Conservation (phyloP, 2,329 filamentous ascomycete species). For the Sarocladium oryzae region DNA sequence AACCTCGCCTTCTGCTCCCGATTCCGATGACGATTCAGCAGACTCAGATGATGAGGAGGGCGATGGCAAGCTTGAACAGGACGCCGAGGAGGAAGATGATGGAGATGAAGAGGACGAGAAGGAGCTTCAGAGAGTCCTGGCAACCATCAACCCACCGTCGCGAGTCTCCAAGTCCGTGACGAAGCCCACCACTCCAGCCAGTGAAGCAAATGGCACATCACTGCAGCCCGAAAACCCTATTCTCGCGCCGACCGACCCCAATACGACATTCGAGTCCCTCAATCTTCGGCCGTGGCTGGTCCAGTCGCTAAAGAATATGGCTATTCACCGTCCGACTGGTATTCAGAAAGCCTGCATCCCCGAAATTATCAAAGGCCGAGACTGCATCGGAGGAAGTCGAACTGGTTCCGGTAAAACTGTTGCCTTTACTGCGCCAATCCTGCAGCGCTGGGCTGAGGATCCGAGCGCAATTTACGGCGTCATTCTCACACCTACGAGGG, state of each 20-base stretch:
- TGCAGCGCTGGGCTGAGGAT: conserved; percentile 90
- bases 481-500: conserved; percentile 81
- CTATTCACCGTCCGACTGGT: conserved; percentile 80
- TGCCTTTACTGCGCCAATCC: conserved; percentile 87
- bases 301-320: conserved; percentile 65
- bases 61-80: conserved; percentile 15
- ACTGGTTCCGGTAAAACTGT: conserved; percentile 98
- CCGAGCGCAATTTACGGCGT: conserved; percentile 87
- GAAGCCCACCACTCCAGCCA: conserved; percentile 13
- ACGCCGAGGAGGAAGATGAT: conserved; percentile 23
- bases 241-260: conserved; percentile 46
- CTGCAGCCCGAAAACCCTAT: conserved; percentile 25
- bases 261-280: conserved; percentile 64
- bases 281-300: conserved; percentile 82
- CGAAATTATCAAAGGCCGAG: conserved; percentile 80
- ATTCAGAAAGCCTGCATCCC: conserved; percentile 94
- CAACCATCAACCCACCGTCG: conserved; percentile 45
- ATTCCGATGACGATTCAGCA: conserved; percentile 19
- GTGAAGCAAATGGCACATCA: conserved; percentile 10
- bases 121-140: conserved; percentile 27
- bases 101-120: conserved; percentile 25
- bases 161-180: conserved; percentile 37
- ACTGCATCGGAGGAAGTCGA: conserved; percentile 90
- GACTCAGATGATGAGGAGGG: conserved; percentile 21
- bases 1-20: conserved; percentile 21